Base-by-base conservation (phyloP, 257 asterid genomes). In the Solanum clarkiae region DNA sequence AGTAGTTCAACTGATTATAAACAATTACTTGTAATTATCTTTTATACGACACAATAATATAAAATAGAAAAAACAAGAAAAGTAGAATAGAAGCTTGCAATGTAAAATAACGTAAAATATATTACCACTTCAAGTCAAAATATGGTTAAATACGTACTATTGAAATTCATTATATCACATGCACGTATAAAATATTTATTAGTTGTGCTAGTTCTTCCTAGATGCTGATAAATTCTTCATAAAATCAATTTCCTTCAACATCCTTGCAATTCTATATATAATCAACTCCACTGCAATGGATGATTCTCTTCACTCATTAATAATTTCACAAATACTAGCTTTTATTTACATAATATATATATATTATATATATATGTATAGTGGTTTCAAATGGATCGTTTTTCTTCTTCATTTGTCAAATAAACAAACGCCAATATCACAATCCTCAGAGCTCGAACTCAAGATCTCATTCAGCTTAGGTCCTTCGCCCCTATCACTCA, bases 371-470 rank as follows among this genome's bases (percentile, higher is more conserved):
- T 71, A 2, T 66, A 53, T 84, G 18, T 84, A 17, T 63, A 79
- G 71, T 55, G 51, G 40, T 36, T 69, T 75, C 62, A 75, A 22
- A 4, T 54, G 12, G 26, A 18, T 75, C 17, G 1, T 47, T 74
- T 47, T 47, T 12, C 14, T 20, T 15, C 22, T 42, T 90, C 70
- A 91, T 86, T 91, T 87, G 85, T 93, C 91, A 86, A 90, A 92
- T 82, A 92, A 86, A 88, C 91, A 93, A 75, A 93, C 86, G 47
- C 95, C 95, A 86, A 91, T 86, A 87, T 93, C 95, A 84, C 86
- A 85, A 63, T 89, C 93, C 32, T 89, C 94, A 10, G 91, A 87
- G 82, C 84, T 85, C 10, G 90, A 88, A 87, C 86, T 87, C 87
- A 91, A 86, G 56, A 90, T 84, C 32, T 88, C 91, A 85, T 84